phyloP scores from a whole-genome alignment of 768 basidiomycete genomes.

The Fomitopsis pulvina region DNA sequence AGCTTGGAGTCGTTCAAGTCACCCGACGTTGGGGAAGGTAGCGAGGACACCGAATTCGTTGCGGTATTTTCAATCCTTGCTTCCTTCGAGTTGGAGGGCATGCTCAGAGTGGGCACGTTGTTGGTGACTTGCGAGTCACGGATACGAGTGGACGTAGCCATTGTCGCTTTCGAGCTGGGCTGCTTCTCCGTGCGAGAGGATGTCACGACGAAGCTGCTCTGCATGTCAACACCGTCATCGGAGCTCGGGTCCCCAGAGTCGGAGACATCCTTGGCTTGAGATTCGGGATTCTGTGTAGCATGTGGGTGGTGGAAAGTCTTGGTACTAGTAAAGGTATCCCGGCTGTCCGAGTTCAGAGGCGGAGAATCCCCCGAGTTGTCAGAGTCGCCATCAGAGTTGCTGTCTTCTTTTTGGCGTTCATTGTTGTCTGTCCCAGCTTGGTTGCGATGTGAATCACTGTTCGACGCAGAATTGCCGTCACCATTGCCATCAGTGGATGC shows the following conservation, averaged over 20 bases:
- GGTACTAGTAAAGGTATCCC: not conserved
- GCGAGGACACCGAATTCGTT: not conserved
- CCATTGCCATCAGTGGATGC: not conserved
- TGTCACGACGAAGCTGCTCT: not conserved
- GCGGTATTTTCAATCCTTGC: not conserved
- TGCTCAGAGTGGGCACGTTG: slow-evolving; percentile 7
- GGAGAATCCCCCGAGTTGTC: not conserved
- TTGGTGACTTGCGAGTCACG: not conserved
- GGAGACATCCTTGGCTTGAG: not conserved
- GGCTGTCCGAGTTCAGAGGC: not conserved
- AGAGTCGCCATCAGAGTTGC: not conserved
- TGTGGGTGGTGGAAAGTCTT: not conserved
- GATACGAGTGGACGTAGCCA: not conserved
- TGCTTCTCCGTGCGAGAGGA: slow-evolving; percentile 1
- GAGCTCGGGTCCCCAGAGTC: not conserved
- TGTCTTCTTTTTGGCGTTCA: no score
- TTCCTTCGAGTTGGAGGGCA: slow-evolving; percentile 9
- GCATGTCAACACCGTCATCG: not conserved
- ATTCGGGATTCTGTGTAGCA: not conserved
- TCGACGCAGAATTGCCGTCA: not conserved
- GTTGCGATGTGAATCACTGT: no score
- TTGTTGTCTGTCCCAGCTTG: no score
- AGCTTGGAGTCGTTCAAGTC: slow-evolving; percentile 5
- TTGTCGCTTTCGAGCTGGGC: not conserved
- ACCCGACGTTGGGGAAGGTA: not conserved